A percentile compares a stretch with the other conserved stretches of the same genome.
These are phyloP conservation scores for Debaryomycetaceae sp. DNA, from an alignment of 1,139 yeast species.

Conservation along the genomic window DNA sequence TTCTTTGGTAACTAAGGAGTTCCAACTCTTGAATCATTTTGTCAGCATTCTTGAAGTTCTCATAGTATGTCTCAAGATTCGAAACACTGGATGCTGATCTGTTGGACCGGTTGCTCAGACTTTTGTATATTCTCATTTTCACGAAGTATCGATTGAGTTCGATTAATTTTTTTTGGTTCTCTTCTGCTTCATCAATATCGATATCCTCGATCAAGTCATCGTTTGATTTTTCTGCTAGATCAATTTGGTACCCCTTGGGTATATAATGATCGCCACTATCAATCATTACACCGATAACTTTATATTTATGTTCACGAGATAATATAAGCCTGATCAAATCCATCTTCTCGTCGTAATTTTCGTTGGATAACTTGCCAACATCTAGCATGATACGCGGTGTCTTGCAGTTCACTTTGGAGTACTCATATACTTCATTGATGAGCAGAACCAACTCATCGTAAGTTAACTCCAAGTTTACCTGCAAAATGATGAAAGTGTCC, in stretches of 20 bases:
- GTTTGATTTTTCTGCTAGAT: slow-evolving; percentile 5
- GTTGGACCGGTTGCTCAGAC: slow-evolving; percentile 1
- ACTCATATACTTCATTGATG: slow-evolving; percentile 18
- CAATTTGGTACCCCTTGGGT: slow-evolving; percentile 12
- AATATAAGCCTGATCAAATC: slow-evolving; percentile 13
- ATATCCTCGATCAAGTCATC: slow-evolving; percentile 2
- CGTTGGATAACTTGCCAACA: slow-evolving; percentile 23
- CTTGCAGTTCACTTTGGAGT: slow-evolving; percentile 13
- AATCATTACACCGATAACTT: slow-evolving; percentile 33
- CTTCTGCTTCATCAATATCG: slow-evolving; percentile 4
- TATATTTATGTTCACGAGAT: slow-evolving; percentile 8
- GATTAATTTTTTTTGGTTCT: slow-evolving; percentile 12
- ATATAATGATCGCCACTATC: slow-evolving; percentile 40
- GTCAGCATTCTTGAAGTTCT: slow-evolving; percentile 26
- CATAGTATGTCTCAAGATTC: slow-evolving; percentile 10
- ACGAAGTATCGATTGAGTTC: slow-evolving; percentile 15
- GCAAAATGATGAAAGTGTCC: slow-evolving; percentile 41
- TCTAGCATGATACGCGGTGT: slow-evolving; percentile 28
- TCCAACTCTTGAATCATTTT: slow-evolving; percentile 21
- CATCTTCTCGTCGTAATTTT: slow-evolving; percentile 15
- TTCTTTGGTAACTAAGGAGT: slow-evolving; percentile 6
- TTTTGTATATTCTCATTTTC: slow-evolving; percentile 13
- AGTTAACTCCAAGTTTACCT: slow-evolving; percentile 15
- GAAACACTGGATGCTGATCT: not conserved
- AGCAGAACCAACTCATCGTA: slow-evolving; percentile 13